Base-by-base conservation (phyloP, 352 stramenopile genomes). In the Pythium vanterpoolii region DNA sequence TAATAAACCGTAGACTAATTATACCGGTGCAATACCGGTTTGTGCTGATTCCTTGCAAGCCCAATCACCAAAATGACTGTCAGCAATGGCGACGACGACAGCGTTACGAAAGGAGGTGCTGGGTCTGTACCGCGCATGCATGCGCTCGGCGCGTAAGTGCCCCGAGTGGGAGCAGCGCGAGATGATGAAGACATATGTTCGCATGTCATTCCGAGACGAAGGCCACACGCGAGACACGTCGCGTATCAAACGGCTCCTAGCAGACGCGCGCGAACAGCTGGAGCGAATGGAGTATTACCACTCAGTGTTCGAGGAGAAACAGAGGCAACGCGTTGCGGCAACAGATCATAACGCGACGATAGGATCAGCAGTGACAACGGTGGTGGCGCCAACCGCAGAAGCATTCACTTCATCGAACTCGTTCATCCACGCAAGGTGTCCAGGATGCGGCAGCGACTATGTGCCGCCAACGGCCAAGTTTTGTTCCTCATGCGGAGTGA, bases 221-320 rank as follows among this genome's bases (percentile, higher is more conserved):
- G 48, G 68, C 49, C 56, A 42, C 16, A 72, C 74, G 33, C 62
- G 73, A 28, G 82, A 95, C 61, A 65, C 71, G 34, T 73, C 79
- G 18, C 76, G 77, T 14, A 77, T 95, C 39, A 68, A 63, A 30
- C 56, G 62, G 21, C 43, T 93, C 48, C 44, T 95, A 44, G 72
- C 66, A 18, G 82, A 95, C 40, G 82, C 68, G 9, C 66, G 57
- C 23, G 86, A 95, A 62, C 83, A 95, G 56, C 76, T 95, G 21
- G 75, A 87, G 33, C 83, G 77, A 21, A 95, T 95, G 86, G 74
- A 93, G 31, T 95, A 93, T 58, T 95, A 90, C 56, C 86, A 95
- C 66, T 87, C 78, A 2, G 71, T 95, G 34, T 93, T 91, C 58
- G 66, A 80, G 49, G 66, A 74, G 23, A 91, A 90, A 55, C 69